Percentiles rank a stretch among this genome's conserved stretches.
Evolutionary conservation across 306 rosid genomes (phyloP).

Genomic region (Styphnolobium japonicum): DNA sequence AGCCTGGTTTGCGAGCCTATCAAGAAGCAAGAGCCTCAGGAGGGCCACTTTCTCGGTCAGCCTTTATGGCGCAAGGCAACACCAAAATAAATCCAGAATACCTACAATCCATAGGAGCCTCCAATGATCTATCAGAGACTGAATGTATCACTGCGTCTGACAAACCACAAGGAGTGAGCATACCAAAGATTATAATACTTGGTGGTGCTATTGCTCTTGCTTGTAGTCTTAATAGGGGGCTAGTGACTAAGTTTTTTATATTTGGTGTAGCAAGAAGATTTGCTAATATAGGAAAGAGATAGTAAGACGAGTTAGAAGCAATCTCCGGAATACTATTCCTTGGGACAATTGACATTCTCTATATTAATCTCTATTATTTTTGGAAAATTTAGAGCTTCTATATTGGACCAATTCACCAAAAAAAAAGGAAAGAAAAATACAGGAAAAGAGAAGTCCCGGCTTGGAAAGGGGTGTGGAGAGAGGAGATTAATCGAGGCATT

Average conservation of each 20-base stretch:
- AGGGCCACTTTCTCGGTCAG: slow-evolving; percentile 59
- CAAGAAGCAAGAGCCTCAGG: slow-evolving; percentile 69
- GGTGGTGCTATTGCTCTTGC: slow-evolving; percentile 85
- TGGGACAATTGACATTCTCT: not conserved
- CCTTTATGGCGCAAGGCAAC: slow-evolving; percentile 51
- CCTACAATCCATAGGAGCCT: slow-evolving; percentile 50
- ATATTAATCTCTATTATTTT: not conserved
- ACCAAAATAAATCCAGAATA: slow-evolving; percentile 55
- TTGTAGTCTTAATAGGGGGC: slow-evolving; percentile 86
- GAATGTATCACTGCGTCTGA: slow-evolving; percentile 31
- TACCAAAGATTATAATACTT: slow-evolving; percentile 50
- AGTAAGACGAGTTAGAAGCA: slow-evolving; percentile 24
- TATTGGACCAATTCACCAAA: not conserved
- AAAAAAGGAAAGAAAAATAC: not conserved
- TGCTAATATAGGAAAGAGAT: slow-evolving; percentile 68
- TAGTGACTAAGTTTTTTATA: slow-evolving; percentile 73
- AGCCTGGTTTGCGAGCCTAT: slow-evolving; percentile 78
- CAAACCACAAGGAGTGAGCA: slow-evolving; percentile 59
- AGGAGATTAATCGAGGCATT: not conserved
- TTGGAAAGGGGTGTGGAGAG: not conserved
- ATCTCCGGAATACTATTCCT: slow-evolving; percentile 22
- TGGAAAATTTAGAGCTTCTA: not conserved
- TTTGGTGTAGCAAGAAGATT: slow-evolving; percentile 89
- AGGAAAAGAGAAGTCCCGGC: not conserved
- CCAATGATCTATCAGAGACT: slow-evolving; percentile 27